Conservation (phyloP, 2,329 filamentous ascomycete genomes). For the Colletotrichum sp. region DNA sequence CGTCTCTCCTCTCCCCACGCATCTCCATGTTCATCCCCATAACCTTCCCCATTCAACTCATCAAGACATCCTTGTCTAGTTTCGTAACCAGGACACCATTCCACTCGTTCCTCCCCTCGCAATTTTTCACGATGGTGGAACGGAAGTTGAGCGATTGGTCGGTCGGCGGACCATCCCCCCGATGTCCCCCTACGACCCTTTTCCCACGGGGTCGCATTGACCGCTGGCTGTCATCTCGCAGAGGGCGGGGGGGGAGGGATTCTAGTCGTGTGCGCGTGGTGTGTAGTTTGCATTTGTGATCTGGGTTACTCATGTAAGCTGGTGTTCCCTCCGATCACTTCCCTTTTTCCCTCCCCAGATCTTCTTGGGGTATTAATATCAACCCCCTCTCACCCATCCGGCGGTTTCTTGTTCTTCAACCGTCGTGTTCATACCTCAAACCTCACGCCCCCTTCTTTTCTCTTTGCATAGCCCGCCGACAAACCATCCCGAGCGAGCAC, state of each 20-base stretch:
- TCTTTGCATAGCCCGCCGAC: neutral
- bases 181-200: neutral
- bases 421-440: conserved; percentile 12
- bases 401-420: neutral
- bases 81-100: neutral
- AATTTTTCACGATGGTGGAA: conserved; percentile 6
- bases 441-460: neutral
- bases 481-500: neutral
- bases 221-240: conserved; percentile 3
- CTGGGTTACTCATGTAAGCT: neutral
- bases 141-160: conserved; percentile 16
- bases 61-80: conserved; percentile 3
- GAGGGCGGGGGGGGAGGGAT: neutral
- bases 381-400: neutral
- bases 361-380: conserved; percentile 9
- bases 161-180: neutral
- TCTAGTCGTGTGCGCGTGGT: neutral
- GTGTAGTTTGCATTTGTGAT: conserved; percentile 2
- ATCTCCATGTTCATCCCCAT: conserved; percentile 19
- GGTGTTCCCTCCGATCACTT: neutral
- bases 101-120: neutral
- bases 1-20: conserved; percentile 8
- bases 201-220: conserved; percentile 15
- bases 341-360: neutral
- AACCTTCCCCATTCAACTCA: neutral